Evolutionary conservation across 2,329 filamentous ascomycete genomes (phyloP).

Genomic region (Calonectria naviculata): DNA sequence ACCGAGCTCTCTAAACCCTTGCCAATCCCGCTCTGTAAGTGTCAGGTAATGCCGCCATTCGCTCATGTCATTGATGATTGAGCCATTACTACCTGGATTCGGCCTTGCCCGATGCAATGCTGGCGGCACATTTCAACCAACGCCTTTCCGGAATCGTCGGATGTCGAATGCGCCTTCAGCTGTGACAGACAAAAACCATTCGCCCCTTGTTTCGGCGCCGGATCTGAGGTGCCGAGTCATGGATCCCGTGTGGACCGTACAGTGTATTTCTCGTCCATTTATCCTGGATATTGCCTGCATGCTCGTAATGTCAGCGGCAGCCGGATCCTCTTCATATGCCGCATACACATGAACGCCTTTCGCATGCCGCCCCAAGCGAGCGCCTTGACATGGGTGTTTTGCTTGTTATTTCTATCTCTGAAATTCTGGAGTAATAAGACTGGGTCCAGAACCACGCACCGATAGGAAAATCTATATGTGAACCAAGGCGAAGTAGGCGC

Average conservation of each 20-base stretch:
- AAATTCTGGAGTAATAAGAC: neutral
- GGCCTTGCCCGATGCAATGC: neutral
- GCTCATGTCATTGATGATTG: slow-evolving; percentile 17
- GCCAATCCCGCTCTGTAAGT: slow-evolving; percentile 16
- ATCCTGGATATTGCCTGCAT: neutral
- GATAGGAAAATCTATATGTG: slow-evolving; percentile 5
- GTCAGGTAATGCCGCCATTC: slow-evolving; percentile 13
- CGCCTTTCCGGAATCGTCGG: slow-evolving; percentile 21
- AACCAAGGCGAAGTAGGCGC: neutral
- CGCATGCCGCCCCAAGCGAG: neutral
- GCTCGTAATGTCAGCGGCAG: neutral
- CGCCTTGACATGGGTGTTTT: neutral
- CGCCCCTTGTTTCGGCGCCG: slow-evolving; percentile 2
- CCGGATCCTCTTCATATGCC: slow-evolving; percentile 3
- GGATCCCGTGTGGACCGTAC: slow-evolving; percentile 1
- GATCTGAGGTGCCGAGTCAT: slow-evolving; percentile 1
- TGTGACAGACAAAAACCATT: neutral
- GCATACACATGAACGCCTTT: neutral
- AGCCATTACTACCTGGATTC: slow-evolving; percentile 4
- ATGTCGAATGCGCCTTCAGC: slow-evolving; percentile 5
- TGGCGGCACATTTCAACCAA: neutral
- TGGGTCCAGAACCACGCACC: neutral
- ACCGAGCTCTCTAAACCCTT: neutral
- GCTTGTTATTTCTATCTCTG: neutral
- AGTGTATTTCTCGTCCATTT: neutral